Base-by-base conservation (phyloP, 129 eudicot species). In the Cynara cardunculus region DNA sequence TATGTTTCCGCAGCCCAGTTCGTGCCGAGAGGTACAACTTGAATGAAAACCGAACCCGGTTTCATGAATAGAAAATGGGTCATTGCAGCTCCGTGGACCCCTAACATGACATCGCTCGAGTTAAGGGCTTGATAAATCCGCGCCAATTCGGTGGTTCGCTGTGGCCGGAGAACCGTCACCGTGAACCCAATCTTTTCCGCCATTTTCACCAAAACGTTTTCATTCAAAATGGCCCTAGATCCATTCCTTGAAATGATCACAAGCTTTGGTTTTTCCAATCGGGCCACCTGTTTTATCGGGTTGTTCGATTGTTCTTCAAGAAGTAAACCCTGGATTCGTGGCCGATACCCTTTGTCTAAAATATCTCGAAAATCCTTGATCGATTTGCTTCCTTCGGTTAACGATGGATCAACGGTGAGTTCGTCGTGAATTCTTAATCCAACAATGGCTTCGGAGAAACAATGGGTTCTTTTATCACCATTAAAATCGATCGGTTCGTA, bases 21-120 rank as follows among this genome's bases (percentile, higher is more conserved):
- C 1, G 95, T 92, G n/a, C 99, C 99, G 0, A 95, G 86, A 4
- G 99, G 97, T 2, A 92, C 78, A 49, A 95, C 90, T 73, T 95
- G 99, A 44, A 95, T 92, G 74, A 92, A 92, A 13, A 92, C 97
- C 14, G 91, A 84, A 14, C 93, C 88, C 12, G 95, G 99, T 79
- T 74, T 92, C 90, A 92, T 91, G 76, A 92, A 95, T 35, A 95
- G 73, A 77, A 92, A 90, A 76, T 95, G 99, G 1, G 99, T 92
- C 99, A 95, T 90, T 37, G 99, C 99, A 5, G 99, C 99, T 28
- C 99, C 99, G 13, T 95, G 99, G 46, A 92, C 97, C n/a, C 99
- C 99, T 25, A 92, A 71, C 93, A 92, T 82, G 44, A 92, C 99
- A 83, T 95, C 95, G 66, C 99, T 92, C 31, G 99, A 90, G 86